Evolutionary conservation across 2,329 filamentous ascomycete species (phyloP), one percentile per base, ranked within the genome.

Genomic region (Didymella pinodella): DNA sequence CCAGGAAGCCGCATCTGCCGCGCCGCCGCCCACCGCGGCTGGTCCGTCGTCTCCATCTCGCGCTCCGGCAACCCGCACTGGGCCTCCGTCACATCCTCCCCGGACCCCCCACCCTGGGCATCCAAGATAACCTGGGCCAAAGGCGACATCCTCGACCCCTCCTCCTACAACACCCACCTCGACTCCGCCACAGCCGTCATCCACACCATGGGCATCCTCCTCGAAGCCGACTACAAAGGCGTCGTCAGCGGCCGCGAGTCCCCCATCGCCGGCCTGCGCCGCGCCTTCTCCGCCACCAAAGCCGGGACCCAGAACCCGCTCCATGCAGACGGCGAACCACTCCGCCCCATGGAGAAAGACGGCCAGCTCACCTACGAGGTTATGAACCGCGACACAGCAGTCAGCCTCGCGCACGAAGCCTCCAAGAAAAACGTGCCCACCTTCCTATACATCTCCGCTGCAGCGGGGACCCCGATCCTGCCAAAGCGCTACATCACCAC

Each of bases 191-290:
- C 92, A 75, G 93, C 88, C 56, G 93, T 98, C 26, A 90, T 99
- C 46, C 95, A 99, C 83, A 92, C 86, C 72, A 93, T 98, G 90
- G 95, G 95, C 10, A 97, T 99, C 69, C 84, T 99, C 18, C 86
- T 99, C 10, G 95, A 99, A 81, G 93, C 93, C 48, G 95, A 99
- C 82, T 99, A 99, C 86, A 99, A 99, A 80, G 91, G 90, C 67
- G 89, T 97, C 16, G 76, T 99, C 26, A 89, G 88, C 20, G 95
- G 95, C 49, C 88, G 86, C 60, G 93, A 97, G 71, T 92, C 91
- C 0, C 88, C 92, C n/a, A 79, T 96, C 51, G 79, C 87, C 7
- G 94, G 92, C 1, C 81, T 99, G 14, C 86, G 86, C 62, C 88
- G 90, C 69, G 92, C 92, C 26, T 96, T 98, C 76, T 87, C 88